A percentile compares a stretch with the other conserved stretches of the same genome.
These are phyloP conservation scores for Phoma sp. DNA, from an alignment of 2,329 filamentous ascomycete genomes.

Conservation along the genomic window DNA sequence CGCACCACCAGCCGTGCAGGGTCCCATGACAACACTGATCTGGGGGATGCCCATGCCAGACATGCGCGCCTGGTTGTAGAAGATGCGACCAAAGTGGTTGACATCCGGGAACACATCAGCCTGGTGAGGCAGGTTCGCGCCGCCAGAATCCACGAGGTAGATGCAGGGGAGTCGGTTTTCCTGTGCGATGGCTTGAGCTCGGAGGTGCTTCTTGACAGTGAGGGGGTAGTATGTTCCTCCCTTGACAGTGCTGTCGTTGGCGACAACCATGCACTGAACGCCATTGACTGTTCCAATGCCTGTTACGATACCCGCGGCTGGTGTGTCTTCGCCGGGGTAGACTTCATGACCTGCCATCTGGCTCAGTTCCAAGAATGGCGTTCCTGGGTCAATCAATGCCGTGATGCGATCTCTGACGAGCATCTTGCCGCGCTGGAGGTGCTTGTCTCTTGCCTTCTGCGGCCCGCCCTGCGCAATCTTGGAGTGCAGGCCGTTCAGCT, in stretches of 20 bases:
- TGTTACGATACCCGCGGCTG: slow-evolving; percentile 89
- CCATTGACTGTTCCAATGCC: slow-evolving; percentile 90
- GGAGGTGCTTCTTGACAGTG: slow-evolving; percentile 95
- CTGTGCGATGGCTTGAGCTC: slow-evolving; percentile 87
- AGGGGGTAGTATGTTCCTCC: slow-evolving; percentile 97
- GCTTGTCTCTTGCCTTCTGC: slow-evolving; percentile 84
- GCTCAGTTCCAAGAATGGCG: slow-evolving; percentile 91
- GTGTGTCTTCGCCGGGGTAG: slow-evolving; percentile 86
- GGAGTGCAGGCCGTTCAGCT: slow-evolving; percentile 73
- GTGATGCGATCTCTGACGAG: slow-evolving; percentile 88
- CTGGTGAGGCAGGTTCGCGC: slow-evolving; percentile 93
- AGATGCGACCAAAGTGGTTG: slow-evolving; percentile 96
- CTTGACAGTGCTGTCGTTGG: slow-evolving; percentile 97
- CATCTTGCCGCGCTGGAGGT: slow-evolving; percentile 90
- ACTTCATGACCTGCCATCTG: slow-evolving; percentile 87
- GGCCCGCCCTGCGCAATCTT: slow-evolving; percentile 79
- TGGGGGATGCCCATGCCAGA: slow-evolving; percentile 88
- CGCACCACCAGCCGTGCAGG: slow-evolving; percentile 93
- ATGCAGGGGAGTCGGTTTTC: slow-evolving; percentile 87
- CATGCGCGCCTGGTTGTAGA: slow-evolving; percentile 98
- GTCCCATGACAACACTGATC: slow-evolving; percentile 94
- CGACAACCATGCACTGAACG: slow-evolving; percentile 90
- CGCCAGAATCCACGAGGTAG: slow-evolving; percentile 95
- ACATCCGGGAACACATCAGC: slow-evolving; percentile 94
- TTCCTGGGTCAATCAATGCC: slow-evolving; percentile 85